Base-by-base conservation (phyloP, 441 rosid species). In the Dalechampia spathulata region DNA sequence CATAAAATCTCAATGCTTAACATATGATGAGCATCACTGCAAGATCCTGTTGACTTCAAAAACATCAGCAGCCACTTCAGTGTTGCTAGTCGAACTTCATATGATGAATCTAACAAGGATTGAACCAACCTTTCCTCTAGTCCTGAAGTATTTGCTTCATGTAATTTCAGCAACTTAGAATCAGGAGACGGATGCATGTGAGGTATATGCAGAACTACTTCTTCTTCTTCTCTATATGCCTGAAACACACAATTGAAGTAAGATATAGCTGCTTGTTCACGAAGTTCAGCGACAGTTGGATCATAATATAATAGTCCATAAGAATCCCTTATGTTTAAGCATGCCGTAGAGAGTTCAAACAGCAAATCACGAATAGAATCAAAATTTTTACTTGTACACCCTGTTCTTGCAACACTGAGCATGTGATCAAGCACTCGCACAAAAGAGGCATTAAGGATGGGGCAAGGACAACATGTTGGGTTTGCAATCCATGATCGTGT, bases 71-170 rank as follows among this genome's bases (percentile, higher is more conserved):
- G 72, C 97, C 97, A 87, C 66, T 89, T 89, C 64, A 93, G 63
- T 62, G 97, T 87, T 62, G 83, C 84, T 40, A 82, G 83, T 56
- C 89, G 90, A 77, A 89, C 93, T 76, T 93, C 99, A 75, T 87
- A 93, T 30, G 86, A 82, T 45, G 87, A 78, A 72, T 90, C 95
- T 50, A 81, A 79, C 65, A 89, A 63, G 62, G 82, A 77, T 23
- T 72, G 72, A 42, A 76, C 62, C 69, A 93, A 66, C 80, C 78
- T 79, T 53, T 78, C 87, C 37, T 64, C 71, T 52, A 78, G 78
- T 52, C 80, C 79, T 6, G 63, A 78, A 59, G 48, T 8, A 48
- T 57, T 64, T 57, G 58, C 65, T 65, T 72, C 82, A 49, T 56
- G 61, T 36, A 40, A 61, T 52, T 69, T 66, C 38, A 51, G 72